phyloP scores from a whole-genome alignment of 2,329 filamentous ascomycete species.

The Hypoxylon sp. region DNA sequence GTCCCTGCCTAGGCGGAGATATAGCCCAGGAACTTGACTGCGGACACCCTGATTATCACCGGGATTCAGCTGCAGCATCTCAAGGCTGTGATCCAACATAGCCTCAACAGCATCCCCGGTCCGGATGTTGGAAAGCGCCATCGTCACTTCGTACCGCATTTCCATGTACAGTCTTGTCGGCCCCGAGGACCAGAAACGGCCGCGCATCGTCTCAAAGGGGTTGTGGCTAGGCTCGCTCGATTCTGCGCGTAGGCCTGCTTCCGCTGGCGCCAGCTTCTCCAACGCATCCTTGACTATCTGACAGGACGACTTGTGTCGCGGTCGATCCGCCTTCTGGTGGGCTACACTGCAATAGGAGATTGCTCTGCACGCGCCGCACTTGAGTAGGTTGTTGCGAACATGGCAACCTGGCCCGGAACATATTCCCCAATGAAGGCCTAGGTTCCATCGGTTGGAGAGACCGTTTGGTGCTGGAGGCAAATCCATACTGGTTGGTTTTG shows the following conservation, averaged over 20 bases:
- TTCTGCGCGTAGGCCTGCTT: slow-evolving; percentile 18
- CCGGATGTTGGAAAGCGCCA: slow-evolving; percentile 27
- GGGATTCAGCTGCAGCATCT: slow-evolving; percentile 31
- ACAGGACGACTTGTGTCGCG: slow-evolving; percentile 34
- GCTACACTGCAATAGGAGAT: slow-evolving; percentile 34
- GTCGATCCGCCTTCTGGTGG: slow-evolving; percentile 32
- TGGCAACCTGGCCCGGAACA: slow-evolving; percentile 20
- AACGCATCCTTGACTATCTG: slow-evolving; percentile 22
- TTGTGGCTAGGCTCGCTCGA: slow-evolving; percentile 10
- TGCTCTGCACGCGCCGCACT: slow-evolving; percentile 30
- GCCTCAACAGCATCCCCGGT: slow-evolving; percentile 31
- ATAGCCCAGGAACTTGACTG: slow-evolving; percentile 31
- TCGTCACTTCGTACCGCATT: slow-evolving; percentile 17
- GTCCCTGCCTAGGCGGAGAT: slow-evolving; percentile 36
- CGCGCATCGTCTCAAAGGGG: slow-evolving; percentile 17
- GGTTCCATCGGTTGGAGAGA: slow-evolving; percentile 25
- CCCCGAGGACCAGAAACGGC: slow-evolving; percentile 10
- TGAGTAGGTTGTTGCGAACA: slow-evolving; percentile 23
- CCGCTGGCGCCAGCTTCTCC: slow-evolving; percentile 8
- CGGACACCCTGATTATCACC: slow-evolving; percentile 35
- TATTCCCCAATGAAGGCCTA: slow-evolving; percentile 26
- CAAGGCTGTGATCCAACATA: slow-evolving; percentile 25
- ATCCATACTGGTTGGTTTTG: slow-evolving; percentile 7
- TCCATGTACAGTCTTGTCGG: slow-evolving; percentile 31
- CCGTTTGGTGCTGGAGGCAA: slow-evolving; percentile 14